phyloP scores from a whole-genome alignment of 1,284 basidiomycete species.

The Leccinum variabile region DNA sequence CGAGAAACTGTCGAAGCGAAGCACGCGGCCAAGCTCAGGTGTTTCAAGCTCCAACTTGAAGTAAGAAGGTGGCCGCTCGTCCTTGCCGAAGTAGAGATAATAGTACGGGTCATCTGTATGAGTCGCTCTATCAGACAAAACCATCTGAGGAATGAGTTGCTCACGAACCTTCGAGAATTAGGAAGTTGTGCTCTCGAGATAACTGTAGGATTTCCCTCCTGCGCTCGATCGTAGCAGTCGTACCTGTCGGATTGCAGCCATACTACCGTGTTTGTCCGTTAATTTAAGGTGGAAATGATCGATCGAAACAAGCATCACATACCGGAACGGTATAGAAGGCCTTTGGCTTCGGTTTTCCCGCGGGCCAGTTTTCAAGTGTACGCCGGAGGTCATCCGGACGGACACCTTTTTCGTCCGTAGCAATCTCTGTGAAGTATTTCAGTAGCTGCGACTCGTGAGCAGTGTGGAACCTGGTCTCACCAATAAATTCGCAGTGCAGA shows the following conservation, averaged over 20 bases:
- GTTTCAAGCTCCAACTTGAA: constrained; percentile 71
- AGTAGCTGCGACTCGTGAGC: neutral
- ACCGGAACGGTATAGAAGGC: constrained; percentile 84
- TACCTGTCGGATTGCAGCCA: constrained; percentile 84
- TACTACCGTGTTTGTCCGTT: constrained; percentile 45
- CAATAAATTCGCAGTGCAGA: constrained; percentile 62
- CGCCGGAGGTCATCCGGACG: constrained; percentile 61
- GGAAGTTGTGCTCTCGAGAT: constrained; percentile 72
- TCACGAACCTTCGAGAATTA: constrained; percentile 80
- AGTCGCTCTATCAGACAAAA: constrained; percentile 3
- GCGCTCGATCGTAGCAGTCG: constrained; percentile 71
- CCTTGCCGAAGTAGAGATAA: constrained; percentile 69
- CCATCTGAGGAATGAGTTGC: neutral
- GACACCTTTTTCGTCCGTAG: constrained; percentile 79
- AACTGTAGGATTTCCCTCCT: constrained; percentile 79
- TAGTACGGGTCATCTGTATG: constrained; percentile 76
- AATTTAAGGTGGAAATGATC: constrained; percentile 1
- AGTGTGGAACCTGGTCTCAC: constrained; percentile 38
- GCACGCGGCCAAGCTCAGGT: constrained; percentile 68
- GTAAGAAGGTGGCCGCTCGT: constrained; percentile 69
- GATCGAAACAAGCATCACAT: constrained; percentile 28
- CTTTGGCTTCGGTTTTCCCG: constrained; percentile 71
- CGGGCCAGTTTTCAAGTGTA: constrained; percentile 77
- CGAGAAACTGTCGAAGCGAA: constrained; percentile 86
- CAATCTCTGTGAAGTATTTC: constrained; percentile 57